Evolutionary conservation across 148 eudicot species (phyloP), one percentile per base, ranked within the genome.

Genomic region (Chenopodium album): DNA sequence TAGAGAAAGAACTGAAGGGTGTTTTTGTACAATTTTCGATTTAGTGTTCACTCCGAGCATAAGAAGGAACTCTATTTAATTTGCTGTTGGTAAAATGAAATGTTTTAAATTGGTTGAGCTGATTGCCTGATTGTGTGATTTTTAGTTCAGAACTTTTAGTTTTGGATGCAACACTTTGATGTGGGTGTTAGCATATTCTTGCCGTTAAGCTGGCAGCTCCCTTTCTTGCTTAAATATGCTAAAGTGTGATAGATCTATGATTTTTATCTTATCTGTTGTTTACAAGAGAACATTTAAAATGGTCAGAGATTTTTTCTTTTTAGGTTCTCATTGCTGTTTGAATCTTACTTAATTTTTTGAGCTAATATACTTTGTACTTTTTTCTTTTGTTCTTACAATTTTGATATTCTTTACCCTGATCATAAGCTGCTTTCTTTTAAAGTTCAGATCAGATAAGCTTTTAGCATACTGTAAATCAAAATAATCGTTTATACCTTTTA

Each of bases 191-290:
- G 22, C 46, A 69, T 69, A 32, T 31, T 29, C 46, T 69, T 31
- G 72, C 72, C 72, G 71, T 69, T 69, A 31, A 69, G 66, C 66
- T 77, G 71, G 23, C 54, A 77, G 44, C 3, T 28, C 71, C 29
- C 12, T 67, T 7, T 22, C 37, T 13, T 7, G 54, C 54, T 50
- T 50, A 50, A 50, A 12, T 16, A 50, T 50, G 12, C 54, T 11
- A 12, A 50, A 50, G 54, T 50, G 12, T 50, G 2, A 50, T 2
- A 9, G 54, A 11, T 50, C 2, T 50, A 50, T 50, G 3, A 50
- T 50, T 13, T 50, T 50, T 1, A 50, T 50, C 54, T 56, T 56
- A 56, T 16, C 17, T 2, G 16, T 56, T 17, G 17, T 17, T 56
- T 17, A 56, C 3, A 52, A 52, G 4, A 52, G 16, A 52, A 52